Evolutionary conservation across 2,329 filamentous ascomycete species (phyloP).

Genomic region (Hymenoscyphus scutula): DNA sequence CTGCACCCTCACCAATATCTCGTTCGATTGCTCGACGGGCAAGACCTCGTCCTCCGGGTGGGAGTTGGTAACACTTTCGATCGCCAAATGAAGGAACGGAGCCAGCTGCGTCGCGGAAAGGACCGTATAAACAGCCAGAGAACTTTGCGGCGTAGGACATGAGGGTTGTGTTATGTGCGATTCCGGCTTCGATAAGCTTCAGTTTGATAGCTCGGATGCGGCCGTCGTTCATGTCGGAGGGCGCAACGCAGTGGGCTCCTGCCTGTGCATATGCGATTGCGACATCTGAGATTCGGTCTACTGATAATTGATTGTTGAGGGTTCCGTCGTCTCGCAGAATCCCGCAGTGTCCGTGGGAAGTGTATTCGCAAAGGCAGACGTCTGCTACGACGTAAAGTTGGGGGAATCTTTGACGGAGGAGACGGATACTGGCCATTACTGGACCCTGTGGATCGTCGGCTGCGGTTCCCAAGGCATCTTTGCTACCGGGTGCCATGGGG

Average conservation of each 20-base stretch:
- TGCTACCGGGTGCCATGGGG: slow-evolving; percentile 73
- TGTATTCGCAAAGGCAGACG: slow-evolving; percentile 98
- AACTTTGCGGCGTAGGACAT: slow-evolving; percentile 99
- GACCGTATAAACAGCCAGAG: slow-evolving; percentile 91
- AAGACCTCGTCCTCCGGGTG: slow-evolving; percentile 85
- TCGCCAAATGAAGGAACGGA: slow-evolving; percentile 91
- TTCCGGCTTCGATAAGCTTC: slow-evolving; percentile 91
- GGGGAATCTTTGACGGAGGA: slow-evolving; percentile 82
- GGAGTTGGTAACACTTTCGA: slow-evolving; percentile 93
- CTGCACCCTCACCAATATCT: slow-evolving; percentile 90
- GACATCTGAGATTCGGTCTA: slow-evolving; percentile 95
- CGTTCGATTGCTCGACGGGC: slow-evolving; percentile 85
- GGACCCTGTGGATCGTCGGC: slow-evolving; percentile 93
- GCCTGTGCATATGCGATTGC: slow-evolving; percentile 95
- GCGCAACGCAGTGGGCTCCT: slow-evolving; percentile 93
- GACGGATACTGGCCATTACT: slow-evolving; percentile 81
- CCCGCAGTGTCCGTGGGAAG: slow-evolving; percentile 94
- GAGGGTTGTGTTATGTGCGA: slow-evolving; percentile 84
- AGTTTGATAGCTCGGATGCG: slow-evolving; percentile 97
- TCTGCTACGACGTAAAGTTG: slow-evolving; percentile 88
- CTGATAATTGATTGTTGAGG: slow-evolving; percentile 88
- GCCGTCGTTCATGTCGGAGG: slow-evolving; percentile 98
- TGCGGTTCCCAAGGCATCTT: slow-evolving; percentile 87
- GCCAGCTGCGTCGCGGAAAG: slow-evolving; percentile 94
- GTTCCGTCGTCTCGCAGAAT: slow-evolving; percentile 90